Base-by-base conservation (phyloP, 345 rosid species). In the Eutrema japonicum region DNA sequence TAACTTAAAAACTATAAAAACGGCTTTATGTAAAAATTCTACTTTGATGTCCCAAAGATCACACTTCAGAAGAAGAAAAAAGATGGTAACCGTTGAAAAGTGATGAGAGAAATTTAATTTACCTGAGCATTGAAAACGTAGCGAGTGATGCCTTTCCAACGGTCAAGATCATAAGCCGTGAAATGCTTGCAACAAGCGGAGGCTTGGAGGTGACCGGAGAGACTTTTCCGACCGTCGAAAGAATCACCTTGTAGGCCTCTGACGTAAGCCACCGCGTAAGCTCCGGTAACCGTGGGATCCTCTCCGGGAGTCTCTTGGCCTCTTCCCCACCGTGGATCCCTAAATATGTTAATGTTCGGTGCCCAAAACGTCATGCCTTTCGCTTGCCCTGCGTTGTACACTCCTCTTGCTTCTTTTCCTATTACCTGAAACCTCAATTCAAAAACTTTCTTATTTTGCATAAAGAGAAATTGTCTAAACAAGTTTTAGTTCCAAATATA, bases 301-400 rank as follows among this genome's bases (percentile, higher is more conserved):
- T 93, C 96, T 16, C 97, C 98, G 5, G 92, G 92, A 35, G 96
- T 93, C 72, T 91, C 98, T 71, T 90, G 98, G 37, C 96, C 96
- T 64, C 94, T 82, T 6, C 96, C 98, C 97, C 94, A 93, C 71
- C 96, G 88, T 11, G 96, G 98, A 68, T 91, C 97, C 60, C 96
- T 67, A n/a, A 89, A 91, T 35, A 93, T 85, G 83, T 91, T 89
- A 30, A 91, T 87, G 72, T 88, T 88, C 0, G 97, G 97, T 50
- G 94, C 88, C 97, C 94, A 86, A 78, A 82, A 86, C 40, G 96
- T 85, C 88, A 93, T 82, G 30, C 93, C 91, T 2, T 26, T 77
- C 0, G 95, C 89, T 75, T 87, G 85, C 14, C 92, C 92, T 26
- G 86, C 82, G 50, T 87, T 86, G 60, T 89, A 86, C 61, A 85